phyloP scores from a whole-genome alignment of 805 yeast genomes.

The Starmerella powellii region DNA sequence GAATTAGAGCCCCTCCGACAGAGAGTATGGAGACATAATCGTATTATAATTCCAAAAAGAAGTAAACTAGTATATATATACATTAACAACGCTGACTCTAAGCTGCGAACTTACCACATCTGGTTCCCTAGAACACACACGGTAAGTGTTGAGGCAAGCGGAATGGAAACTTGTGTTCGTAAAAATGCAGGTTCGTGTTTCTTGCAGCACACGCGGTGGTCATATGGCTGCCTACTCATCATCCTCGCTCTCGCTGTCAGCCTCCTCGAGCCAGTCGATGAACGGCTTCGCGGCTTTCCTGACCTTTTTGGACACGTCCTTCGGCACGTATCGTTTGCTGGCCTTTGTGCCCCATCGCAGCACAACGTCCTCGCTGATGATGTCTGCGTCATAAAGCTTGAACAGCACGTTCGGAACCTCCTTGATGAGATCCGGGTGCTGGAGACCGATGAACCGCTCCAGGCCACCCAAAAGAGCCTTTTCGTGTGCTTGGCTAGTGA shows the following conservation, averaged over 20 bases:
- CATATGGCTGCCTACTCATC: not conserved
- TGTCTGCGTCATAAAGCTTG: conserved; percentile 69
- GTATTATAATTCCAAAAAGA: too few species aligned
- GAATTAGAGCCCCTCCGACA: too few species aligned
- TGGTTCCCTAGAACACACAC: too few species aligned
- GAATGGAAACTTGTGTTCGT: too few species aligned
- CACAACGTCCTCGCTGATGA: conserved; percentile 72
- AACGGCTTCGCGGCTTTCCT: conserved; percentile 95
- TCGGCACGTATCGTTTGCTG: conserved; percentile 85
- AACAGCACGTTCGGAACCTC: conserved; percentile 70
- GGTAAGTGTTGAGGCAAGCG: too few species aligned
- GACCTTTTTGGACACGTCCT: conserved; percentile 82
- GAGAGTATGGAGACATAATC: too few species aligned
- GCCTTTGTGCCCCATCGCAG: conserved; percentile 80
- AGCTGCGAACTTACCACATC: too few species aligned
- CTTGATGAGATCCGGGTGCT: conserved; percentile 59
- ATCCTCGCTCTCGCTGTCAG: conserved; percentile 52
- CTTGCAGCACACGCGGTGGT: not conserved
- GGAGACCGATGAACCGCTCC: conserved; percentile 81
- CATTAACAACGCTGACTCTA: too few species aligned
- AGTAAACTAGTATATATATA: too few species aligned
- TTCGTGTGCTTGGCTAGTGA: conserved; percentile 50
- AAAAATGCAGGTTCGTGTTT: too few species aligned
- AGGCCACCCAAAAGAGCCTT: conserved; percentile 89
- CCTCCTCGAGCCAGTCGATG: conserved; percentile 86